Conservation (phyloP, 768 basidiomycete species). For the Suillus bovinus region DNA sequence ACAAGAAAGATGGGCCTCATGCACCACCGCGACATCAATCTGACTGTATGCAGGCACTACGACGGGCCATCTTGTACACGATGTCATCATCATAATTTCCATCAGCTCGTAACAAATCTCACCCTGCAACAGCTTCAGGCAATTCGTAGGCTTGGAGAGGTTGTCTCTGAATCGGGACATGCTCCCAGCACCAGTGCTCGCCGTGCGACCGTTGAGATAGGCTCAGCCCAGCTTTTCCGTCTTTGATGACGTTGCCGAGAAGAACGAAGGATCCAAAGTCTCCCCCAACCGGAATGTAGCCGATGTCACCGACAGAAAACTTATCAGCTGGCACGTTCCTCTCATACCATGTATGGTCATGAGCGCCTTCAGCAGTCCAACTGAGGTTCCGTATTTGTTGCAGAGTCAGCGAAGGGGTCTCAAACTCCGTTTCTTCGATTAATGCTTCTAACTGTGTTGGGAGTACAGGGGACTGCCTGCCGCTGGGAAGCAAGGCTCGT, state of each 20-base stretch:
- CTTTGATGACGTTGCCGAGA: constrained; percentile 40
- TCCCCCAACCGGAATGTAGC: constrained; percentile 39
- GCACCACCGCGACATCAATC: constrained; percentile 39
- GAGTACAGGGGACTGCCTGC: constrained; percentile 31
- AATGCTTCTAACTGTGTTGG: constrained; percentile 33
- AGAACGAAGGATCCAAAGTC: constrained; percentile 40
- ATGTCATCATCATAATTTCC: background rate
- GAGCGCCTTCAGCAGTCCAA: constrained; percentile 31
- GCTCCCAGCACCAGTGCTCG: constrained; percentile 40
- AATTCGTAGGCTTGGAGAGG: constrained; percentile 37
- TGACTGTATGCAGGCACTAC: constrained; percentile 39
- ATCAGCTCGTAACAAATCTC: constrained; percentile 9
- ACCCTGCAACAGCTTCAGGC: constrained; percentile 36
- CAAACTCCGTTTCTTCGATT: constrained; percentile 34
- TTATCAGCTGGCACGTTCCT: constrained; percentile 40
- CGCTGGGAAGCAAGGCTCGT: constrained; percentile 39
- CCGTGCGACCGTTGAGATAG: constrained; percentile 28
- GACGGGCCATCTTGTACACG: constrained; percentile 42
- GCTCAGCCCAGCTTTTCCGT: constrained; percentile 25
- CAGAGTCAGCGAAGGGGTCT: constrained; percentile 31
- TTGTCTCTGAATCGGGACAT: constrained; percentile 27
- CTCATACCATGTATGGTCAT: constrained; percentile 43
- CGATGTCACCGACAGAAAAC: constrained; percentile 45
- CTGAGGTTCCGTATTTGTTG: constrained; percentile 40
- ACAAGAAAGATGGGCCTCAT: constrained; percentile 28